Evolutionary conservation across 129 eudicot species (phyloP).

Genomic region (Scalesia atractyloides): DNA sequence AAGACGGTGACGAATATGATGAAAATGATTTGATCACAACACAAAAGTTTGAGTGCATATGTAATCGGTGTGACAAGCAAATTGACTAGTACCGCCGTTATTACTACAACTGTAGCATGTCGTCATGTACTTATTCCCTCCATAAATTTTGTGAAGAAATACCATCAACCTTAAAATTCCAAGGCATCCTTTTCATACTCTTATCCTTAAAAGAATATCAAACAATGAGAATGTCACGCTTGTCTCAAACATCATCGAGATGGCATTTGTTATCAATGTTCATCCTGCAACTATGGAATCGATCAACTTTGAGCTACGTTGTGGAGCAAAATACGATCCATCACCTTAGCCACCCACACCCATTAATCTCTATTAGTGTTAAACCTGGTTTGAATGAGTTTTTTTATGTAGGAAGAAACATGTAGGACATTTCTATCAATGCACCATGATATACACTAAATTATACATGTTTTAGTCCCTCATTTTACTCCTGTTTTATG

Average conservation of each 20-base stretch:
- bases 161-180: not conserved
- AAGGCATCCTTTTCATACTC: constrained; percentile 9
- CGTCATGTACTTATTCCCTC: not conserved
- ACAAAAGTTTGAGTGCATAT: not conserved
- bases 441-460: no score
- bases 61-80: not conserved
- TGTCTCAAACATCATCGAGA: constrained; percentile 1
- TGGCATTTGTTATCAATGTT: constrained; percentile 14
- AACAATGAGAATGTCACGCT: not conserved
- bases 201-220: constrained; percentile 3
- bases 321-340: constrained; percentile 9
- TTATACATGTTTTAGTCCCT: no score
- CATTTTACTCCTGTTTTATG: no score
- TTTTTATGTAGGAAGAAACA: not conserved
- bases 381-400: not conserved
- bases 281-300: constrained; percentile 1
- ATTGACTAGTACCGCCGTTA: constrained; percentile 18
- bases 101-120: constrained; percentile 20
- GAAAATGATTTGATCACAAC: not conserved
- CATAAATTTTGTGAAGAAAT: constrained; percentile 5
- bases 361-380: not conserved
- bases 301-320: constrained; percentile 18
- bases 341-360: not conserved
- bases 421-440: not conserved
- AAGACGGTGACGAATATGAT: not conserved